phyloP scores from a whole-genome alignment of 2,329 filamentous ascomycete genomes.

The Camillea tinctor region DNA sequence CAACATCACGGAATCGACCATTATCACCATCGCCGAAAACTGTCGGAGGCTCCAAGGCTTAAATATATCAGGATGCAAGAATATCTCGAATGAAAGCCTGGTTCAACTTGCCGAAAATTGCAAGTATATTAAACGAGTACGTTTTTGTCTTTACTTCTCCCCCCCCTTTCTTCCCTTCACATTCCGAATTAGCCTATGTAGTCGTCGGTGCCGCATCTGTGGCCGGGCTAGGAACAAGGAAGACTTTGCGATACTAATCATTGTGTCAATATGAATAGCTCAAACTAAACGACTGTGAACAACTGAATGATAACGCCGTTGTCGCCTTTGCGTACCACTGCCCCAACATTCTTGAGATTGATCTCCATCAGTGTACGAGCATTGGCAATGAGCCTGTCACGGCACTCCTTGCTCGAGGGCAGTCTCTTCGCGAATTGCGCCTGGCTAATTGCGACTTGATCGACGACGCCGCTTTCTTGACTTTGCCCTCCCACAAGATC shows the following conservation, averaged over 20 bases:
- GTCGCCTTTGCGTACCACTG: constrained; percentile 85
- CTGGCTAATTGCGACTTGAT: constrained; percentile 83
- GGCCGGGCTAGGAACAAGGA: not conserved
- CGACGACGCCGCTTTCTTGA: constrained; percentile 83
- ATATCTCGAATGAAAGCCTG: constrained; percentile 83
- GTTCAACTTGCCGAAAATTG: constrained; percentile 78
- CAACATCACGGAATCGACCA: constrained; percentile 44
- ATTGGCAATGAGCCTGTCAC: constrained; percentile 84
- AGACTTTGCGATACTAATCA: constrained; percentile 30
- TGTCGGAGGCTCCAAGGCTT: constrained; percentile 86
- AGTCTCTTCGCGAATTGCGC: constrained; percentile 84
- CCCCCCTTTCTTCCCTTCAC: constrained; percentile 5
- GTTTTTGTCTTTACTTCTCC: constrained; percentile 31
- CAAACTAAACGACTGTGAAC: constrained; percentile 90
- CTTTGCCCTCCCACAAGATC: constrained; percentile 63
- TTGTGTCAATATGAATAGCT: constrained; percentile 50
- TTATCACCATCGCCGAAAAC: constrained; percentile 69
- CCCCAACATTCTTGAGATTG: constrained; percentile 92
- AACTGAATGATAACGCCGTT: constrained; percentile 79
- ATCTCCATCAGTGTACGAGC: constrained; percentile 79
- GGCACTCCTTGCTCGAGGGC: constrained; percentile 72
- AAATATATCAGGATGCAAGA: constrained; percentile 84
- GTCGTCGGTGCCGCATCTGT: not conserved
- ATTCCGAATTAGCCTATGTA: not conserved
- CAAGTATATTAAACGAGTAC: constrained; percentile 79